Conservation (phyloP, 371 early-diverging fungal genomes). For the Phascolomyces articulosus region DNA sequence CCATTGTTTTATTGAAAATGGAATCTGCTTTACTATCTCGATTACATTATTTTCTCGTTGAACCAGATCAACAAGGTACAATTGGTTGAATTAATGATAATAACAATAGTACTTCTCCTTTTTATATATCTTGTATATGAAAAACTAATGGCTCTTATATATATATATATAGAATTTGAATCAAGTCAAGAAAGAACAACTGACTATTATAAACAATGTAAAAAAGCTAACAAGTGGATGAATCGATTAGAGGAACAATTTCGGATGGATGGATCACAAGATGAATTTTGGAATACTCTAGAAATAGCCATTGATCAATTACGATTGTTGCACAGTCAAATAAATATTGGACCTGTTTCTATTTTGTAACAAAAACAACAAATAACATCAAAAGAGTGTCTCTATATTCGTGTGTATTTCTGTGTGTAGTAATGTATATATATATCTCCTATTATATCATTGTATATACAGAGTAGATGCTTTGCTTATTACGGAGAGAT, state of each 20-base stretch:
- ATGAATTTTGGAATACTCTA: neutral
- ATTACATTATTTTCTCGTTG: neutral
- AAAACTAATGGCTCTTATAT: too few relatives aligned
- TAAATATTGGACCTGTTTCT: neutral
- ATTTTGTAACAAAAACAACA: too few relatives aligned
- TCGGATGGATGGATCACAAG: neutral
- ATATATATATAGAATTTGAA: too few relatives aligned
- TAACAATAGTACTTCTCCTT: neutral
- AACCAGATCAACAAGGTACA: neutral
- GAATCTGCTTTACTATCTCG: neutral
- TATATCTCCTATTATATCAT: too few relatives aligned
- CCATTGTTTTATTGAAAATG: neutral
- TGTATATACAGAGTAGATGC: too few relatives aligned
- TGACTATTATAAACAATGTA: neutral
- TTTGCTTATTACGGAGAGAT: too few relatives aligned
- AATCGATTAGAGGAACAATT: neutral
- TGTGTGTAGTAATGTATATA: too few relatives aligned
- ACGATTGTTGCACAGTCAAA: neutral
- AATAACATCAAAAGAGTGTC: too few relatives aligned
- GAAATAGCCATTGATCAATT: neutral
- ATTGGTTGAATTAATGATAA: too few relatives aligned
- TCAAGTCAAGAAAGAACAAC: neutral
- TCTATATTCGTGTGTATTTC: too few relatives aligned
- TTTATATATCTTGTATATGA: too few relatives aligned
- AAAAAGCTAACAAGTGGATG: neutral